A percentile compares a stretch with the other conserved stretches of the same genome.
phyloP scores from a whole-genome alignment of 768 basidiomycete genomes.

The Trametes sanguinea region DNA sequence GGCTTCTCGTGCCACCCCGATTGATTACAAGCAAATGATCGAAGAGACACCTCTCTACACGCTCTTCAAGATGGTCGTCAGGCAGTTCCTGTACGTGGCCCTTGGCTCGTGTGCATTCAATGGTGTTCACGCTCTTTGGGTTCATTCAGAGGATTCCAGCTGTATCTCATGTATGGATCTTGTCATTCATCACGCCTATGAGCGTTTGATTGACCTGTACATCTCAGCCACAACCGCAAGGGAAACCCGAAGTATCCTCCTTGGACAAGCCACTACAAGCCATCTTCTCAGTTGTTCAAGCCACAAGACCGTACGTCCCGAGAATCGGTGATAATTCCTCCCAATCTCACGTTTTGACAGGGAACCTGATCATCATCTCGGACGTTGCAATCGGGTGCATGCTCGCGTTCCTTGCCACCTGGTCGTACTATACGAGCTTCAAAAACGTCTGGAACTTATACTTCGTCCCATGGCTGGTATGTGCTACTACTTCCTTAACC shows the following conservation, averaged over 20 bases:
- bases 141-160: constrained; percentile 25
- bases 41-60: constrained; percentile 37
- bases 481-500: constrained; percentile 7
- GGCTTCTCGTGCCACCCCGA: constrained; percentile 14
- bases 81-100: constrained; percentile 45
- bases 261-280: constrained; percentile 30
- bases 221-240: constrained; percentile 26
- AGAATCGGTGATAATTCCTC: neutral
- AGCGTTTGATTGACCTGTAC: neutral
- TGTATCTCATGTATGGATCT: constrained; percentile 26
- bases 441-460: constrained; percentile 42
- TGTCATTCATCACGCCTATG: neutral
- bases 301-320: constrained; percentile 43
- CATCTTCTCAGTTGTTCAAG: constrained; percentile 46
- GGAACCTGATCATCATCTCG: constrained; percentile 40
- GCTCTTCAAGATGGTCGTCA: constrained; percentile 48
- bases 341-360: constrained; percentile 1
- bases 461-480: constrained; percentile 52
- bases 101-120: neutral
- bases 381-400: constrained; percentile 44
- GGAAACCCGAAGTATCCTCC: constrained; percentile 32
- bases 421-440: constrained; percentile 36
- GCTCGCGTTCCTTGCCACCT: constrained; percentile 38
- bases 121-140: no score
- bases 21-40: constrained; percentile 31